Conservation (phyloP, 1,284 basidiomycete genomes). For the Rhizoctonia solani region DNA sequence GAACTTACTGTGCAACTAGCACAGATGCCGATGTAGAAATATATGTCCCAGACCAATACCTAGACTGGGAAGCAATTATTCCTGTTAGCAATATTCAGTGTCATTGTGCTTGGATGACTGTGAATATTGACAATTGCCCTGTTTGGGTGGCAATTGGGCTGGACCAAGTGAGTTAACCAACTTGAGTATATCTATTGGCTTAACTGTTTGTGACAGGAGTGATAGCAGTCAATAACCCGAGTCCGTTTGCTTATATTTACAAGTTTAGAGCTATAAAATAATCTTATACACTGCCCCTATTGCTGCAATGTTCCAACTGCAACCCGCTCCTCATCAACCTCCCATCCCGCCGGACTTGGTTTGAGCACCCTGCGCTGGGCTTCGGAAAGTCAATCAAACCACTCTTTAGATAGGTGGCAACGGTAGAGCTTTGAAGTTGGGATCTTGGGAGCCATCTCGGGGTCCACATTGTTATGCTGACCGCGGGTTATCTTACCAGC, state of each 20-base stretch:
- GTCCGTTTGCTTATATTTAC: too few relatives aligned
- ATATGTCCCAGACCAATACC: not conserved
- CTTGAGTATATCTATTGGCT: too few relatives aligned
- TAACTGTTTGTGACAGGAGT: too few relatives aligned
- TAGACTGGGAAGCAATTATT: not conserved
- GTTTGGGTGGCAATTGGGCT: not conserved
- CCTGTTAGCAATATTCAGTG: not conserved
- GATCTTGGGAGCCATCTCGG: too few relatives aligned
- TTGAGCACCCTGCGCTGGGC: not conserved
- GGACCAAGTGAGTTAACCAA: constrained; percentile 2
- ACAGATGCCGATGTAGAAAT: not conserved
- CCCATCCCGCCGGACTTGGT: not conserved
- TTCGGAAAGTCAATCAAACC: not conserved
- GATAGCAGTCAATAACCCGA: too few relatives aligned
- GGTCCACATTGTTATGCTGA: too few relatives aligned
- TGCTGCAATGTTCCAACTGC: not conserved
- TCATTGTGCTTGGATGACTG: constrained; percentile 1
- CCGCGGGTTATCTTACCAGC: too few relatives aligned
- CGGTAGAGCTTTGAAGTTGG: too few relatives aligned
- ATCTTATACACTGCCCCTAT: not conserved
- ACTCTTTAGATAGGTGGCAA: not conserved
- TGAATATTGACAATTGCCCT: not conserved
- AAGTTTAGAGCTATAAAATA: too few relatives aligned
- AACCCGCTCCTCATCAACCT: not conserved
- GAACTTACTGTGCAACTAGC: not conserved